These are phyloP conservation scores for Pythium utonaiense DNA, from an alignment of 352 stramenopile genomes.

Conservation along the genomic window DNA sequence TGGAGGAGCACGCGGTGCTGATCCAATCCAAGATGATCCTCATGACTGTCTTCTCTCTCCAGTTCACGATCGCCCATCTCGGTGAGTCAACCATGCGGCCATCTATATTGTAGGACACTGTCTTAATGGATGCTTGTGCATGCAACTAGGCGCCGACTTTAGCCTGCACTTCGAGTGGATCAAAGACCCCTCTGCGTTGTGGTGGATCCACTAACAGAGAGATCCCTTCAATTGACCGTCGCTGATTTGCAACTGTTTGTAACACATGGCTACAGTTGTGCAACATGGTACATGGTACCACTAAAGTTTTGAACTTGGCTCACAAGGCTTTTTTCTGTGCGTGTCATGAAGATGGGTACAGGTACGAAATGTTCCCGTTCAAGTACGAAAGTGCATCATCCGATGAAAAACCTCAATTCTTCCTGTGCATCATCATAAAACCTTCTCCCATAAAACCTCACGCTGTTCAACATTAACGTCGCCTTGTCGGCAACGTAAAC, in stretches of 20 bases:
- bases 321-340: conserved; percentile 14
- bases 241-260: not conserved
- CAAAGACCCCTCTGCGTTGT: conserved; percentile 2
- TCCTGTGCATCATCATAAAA: conserved; percentile 8
- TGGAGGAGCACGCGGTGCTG: conserved; percentile 22
- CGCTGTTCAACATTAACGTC: not conserved
- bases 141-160: conserved; percentile 22
- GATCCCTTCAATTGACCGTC: not conserved
- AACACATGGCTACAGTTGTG: conserved; percentile 8
- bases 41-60: conserved; percentile 24
- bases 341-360: conserved; percentile 25
- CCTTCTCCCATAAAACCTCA: conserved; percentile 20
- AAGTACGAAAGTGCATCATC: conserved; percentile 18
- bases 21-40: conserved; percentile 27
- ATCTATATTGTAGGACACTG: not conserved
- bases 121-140: not conserved
- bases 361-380: conserved; percentile 14
- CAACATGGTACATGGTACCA: conserved; percentile 21
- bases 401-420: conserved; percentile 8
- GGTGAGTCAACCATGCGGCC: conserved; percentile 2
- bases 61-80: conserved; percentile 20
- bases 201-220: conserved; percentile 10
- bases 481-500: not conserved
- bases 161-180: conserved; percentile 24
- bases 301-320: not conserved